Conservation (phyloP, 805 yeast species). For the Ogataea thermomethanolica region DNA sequence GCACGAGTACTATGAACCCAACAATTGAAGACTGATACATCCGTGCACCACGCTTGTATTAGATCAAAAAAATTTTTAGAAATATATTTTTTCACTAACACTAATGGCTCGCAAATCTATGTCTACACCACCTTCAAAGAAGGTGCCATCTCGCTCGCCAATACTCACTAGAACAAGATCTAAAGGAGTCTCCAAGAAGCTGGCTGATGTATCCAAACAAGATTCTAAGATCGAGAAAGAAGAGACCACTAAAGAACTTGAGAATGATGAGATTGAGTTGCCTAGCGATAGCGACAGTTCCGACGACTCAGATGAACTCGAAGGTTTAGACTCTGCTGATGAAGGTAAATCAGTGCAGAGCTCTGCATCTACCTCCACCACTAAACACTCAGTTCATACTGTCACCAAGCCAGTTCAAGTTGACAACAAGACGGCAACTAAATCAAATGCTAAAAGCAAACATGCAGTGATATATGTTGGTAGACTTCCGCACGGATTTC, state of each 20-base stretch:
- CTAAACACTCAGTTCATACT: slow-evolving; percentile 22
- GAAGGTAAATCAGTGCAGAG: slow-evolving; percentile 5
- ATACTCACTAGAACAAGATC: slow-evolving; percentile 23
- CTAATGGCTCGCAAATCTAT: slow-evolving; percentile 10
- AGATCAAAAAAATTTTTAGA: slow-evolving; percentile 8
- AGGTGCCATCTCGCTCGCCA: slow-evolving; percentile 23
- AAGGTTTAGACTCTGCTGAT: slow-evolving; percentile 18
- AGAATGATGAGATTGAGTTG: slow-evolving; percentile 18
- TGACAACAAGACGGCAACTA: slow-evolving; percentile 4
- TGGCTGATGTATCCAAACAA: slow-evolving; percentile 7
- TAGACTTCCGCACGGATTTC: slow-evolving; percentile 88
- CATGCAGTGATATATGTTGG: slow-evolving; percentile 84
- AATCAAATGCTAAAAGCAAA: slow-evolving; percentile 23
- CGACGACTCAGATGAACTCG: slow-evolving; percentile 16
- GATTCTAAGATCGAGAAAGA: slow-evolving; percentile 3
- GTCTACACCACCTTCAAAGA: slow-evolving; percentile 15
- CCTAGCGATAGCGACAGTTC: slow-evolving; percentile 16
- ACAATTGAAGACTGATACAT: slow-evolving; percentile 4
- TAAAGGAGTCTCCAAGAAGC: slow-evolving; percentile 8
- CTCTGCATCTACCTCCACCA: slow-evolving; percentile 5
- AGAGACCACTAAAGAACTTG: slow-evolving; percentile 11
- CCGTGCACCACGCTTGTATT: slow-evolving; percentile 3
- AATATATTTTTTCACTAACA: slow-evolving; percentile 1
- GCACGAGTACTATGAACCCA: background rate
- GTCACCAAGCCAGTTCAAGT: slow-evolving; percentile 22